Conservation (phyloP, 768 basidiomycete genomes). For the Tylopilus rubrobrunneus region DNA sequence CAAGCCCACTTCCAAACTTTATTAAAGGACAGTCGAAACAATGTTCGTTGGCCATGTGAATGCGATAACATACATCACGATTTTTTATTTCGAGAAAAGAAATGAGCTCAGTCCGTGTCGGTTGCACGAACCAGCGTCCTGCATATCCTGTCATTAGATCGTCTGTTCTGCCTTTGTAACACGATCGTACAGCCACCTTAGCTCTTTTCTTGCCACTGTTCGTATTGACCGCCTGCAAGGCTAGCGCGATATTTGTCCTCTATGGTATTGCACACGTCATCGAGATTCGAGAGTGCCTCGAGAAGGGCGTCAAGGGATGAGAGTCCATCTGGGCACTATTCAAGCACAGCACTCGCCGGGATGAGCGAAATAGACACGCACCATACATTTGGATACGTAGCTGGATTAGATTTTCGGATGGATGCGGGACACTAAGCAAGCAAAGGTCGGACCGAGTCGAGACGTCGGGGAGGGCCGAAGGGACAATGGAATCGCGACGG, state of each 20-base stretch:
- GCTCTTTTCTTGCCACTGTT: too few species aligned
- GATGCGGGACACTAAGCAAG: constrained; percentile 63
- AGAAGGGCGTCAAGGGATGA: constrained; percentile 82
- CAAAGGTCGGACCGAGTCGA: background rate
- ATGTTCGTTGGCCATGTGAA: too few species aligned
- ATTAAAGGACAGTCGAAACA: too few species aligned
- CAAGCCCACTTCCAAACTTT: too few species aligned
- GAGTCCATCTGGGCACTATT: constrained; percentile 61
- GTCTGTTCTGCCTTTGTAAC: too few species aligned
- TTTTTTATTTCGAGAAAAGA: too few species aligned
- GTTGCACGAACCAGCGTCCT: too few species aligned
- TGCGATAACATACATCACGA: too few species aligned
- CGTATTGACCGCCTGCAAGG: constrained; percentile 40
- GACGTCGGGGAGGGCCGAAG: background rate
- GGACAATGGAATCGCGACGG: constrained; percentile 14
- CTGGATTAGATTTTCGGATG: constrained; percentile 94
- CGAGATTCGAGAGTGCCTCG: constrained; percentile 71
- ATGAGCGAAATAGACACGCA: constrained; percentile 39
- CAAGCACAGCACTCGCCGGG: background rate
- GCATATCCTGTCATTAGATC: too few species aligned
- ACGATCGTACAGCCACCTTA: background rate
- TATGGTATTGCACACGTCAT: constrained; percentile 68
- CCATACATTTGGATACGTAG: constrained; percentile 99
- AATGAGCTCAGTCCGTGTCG: too few species aligned
- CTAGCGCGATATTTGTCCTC: constrained; percentile 65